Percentiles rank a stretch among this genome's conserved stretches.
Conservation (phyloP, 148 eudicot genomes). For the Chenopodium berlandieri region DNA sequence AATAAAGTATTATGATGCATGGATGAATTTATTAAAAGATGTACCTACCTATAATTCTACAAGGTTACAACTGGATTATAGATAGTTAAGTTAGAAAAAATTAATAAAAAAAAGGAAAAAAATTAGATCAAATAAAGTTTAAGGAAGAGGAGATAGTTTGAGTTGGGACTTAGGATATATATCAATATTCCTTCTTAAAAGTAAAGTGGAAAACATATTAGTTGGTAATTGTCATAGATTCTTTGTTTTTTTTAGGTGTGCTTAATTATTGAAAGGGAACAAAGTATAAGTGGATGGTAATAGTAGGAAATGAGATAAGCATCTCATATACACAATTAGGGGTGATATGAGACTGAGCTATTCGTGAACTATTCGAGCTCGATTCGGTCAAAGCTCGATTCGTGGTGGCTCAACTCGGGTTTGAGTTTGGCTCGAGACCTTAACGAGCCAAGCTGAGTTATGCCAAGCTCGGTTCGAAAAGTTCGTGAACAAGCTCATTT, state of each 20-base stretch:
- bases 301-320: not conserved
- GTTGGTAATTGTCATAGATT: conserved; percentile 17
- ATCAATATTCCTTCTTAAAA: not conserved
- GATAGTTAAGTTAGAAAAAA: not conserved
- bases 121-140: not conserved
- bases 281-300: not conserved
- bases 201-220: not conserved
- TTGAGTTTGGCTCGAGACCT: too few species aligned
- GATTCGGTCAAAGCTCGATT: too few species aligned
- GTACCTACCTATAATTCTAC: not conserved
- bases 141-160: conserved; percentile 4
- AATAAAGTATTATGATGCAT: not conserved
- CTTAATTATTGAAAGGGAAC: not conserved
- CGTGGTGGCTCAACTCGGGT: too few species aligned
- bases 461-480: too few species aligned
- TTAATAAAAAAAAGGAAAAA: not conserved
- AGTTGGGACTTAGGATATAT: not conserved
- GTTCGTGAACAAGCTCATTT: too few species aligned
- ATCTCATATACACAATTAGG: too few species aligned
- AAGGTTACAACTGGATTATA: not conserved
- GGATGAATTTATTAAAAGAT: not conserved
- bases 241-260: not conserved
- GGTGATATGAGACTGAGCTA: too few species aligned
- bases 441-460: too few species aligned
- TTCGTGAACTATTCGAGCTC: too few species aligned